phyloP scores from a whole-genome alignment of 176 grass and related monocot genomes.

The Musa itinerans region DNA sequence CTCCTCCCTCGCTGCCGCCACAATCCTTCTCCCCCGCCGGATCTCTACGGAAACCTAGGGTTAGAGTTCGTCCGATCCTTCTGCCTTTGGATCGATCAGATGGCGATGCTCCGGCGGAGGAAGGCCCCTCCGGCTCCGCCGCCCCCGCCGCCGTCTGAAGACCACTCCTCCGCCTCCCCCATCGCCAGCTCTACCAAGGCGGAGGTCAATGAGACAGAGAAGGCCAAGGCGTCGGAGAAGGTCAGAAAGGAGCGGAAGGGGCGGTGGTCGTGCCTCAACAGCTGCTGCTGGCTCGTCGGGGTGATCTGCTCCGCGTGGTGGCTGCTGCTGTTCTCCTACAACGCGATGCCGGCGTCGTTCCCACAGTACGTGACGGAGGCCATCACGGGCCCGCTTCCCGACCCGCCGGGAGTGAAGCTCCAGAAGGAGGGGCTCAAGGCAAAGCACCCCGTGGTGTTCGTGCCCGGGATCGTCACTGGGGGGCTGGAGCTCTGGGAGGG shows the following conservation, averaged over 20 bases:
- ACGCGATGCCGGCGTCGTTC: constrained; percentile 94
- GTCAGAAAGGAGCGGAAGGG: constrained; percentile 24
- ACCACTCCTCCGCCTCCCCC: constrained; percentile 13
- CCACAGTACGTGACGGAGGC: constrained; percentile 95
- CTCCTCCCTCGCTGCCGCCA: background rate
- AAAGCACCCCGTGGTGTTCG: constrained; percentile 91
- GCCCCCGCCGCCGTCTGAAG: constrained; percentile 21
- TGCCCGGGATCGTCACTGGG: constrained; percentile 90
- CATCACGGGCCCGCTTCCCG: constrained; percentile 78
- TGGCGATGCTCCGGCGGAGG: constrained; percentile 67
- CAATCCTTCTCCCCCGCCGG: background rate
- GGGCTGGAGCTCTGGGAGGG: constrained; percentile 98
- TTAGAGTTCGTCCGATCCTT: background rate
- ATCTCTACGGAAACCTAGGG: background rate
- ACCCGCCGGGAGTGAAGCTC: constrained; percentile 84
- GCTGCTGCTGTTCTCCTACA: constrained; percentile 89
- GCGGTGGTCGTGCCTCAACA: constrained; percentile 67
- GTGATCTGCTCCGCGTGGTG: constrained; percentile 89
- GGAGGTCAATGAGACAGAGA: constrained; percentile 20
- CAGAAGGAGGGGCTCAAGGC: constrained; percentile 78
- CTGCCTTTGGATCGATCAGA: constrained; percentile 12
- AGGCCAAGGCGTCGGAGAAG: constrained; percentile 3
- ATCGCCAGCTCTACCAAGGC: constrained; percentile 26
- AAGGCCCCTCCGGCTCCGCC: constrained; percentile 28
- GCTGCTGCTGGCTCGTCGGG: constrained; percentile 89